phyloP scores from a whole-genome alignment of 2,329 filamentous ascomycete genomes.

The Zopfia rhizophila region DNA sequence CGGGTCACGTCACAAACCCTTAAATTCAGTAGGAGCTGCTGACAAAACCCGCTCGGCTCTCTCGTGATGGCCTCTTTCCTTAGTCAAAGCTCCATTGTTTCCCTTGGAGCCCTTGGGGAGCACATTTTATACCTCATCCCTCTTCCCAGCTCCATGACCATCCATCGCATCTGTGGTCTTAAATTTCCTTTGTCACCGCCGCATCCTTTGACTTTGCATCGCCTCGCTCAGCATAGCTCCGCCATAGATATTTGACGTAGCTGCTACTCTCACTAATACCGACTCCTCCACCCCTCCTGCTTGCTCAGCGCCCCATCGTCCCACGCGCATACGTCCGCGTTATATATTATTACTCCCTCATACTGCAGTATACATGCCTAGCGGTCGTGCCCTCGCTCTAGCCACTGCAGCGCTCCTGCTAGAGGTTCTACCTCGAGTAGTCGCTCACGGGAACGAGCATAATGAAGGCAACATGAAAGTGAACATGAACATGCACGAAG shows the following conservation, averaged over 20 bases:
- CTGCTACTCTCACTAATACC: neutral
- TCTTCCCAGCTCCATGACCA: neutral
- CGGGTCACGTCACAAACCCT: conserved; percentile 15
- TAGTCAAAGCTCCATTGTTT: neutral
- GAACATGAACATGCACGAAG: conserved; percentile 31
- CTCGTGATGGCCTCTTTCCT: conserved; percentile 4
- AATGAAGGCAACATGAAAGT: conserved; percentile 28
- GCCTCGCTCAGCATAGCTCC: neutral
- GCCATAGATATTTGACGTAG: neutral
- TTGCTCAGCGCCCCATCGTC: neutral
- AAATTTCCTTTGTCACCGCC: conserved; percentile 5
- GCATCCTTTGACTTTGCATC: conserved; percentile 1
- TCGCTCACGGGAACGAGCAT: conserved; percentile 54
- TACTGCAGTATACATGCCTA: conserved; percentile 38
- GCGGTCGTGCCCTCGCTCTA: conserved; percentile 30
- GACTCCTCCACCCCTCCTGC: neutral
- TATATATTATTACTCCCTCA: neutral
- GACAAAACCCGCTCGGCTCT: conserved; percentile 21
- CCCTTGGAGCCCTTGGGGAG: no score
- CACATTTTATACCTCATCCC: conserved; percentile 24
- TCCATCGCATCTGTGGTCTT: neutral
- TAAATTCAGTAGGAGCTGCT: conserved; percentile 23
- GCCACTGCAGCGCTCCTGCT: conserved; percentile 53
- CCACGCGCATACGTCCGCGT: no score
- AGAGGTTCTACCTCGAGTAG: conserved; percentile 50